A percentile compares a stretch with the other conserved stretches of the same genome.
Evolutionary conservation across 495 filamentous ascomycete genomes (phyloP).

Genomic region (Neurospora tetrasperma): DNA sequence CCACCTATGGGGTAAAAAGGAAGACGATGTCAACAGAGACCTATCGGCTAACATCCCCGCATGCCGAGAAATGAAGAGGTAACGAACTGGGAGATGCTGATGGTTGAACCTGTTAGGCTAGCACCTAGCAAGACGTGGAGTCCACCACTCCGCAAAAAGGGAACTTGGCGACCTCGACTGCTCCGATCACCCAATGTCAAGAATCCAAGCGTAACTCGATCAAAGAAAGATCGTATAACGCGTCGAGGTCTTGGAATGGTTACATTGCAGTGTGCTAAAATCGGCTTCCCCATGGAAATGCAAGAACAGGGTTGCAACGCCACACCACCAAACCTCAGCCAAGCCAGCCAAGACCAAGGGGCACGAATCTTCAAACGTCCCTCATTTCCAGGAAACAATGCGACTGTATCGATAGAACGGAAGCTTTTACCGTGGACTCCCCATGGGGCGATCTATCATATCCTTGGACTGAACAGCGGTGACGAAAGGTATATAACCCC

Average conservation of each 20-base stretch:
- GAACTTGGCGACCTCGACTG: background rate
- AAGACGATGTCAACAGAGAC: background rate
- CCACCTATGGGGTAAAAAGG: background rate
- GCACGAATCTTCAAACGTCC: background rate
- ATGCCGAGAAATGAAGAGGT: background rate
- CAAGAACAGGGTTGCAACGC: background rate
- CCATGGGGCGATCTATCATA: background rate
- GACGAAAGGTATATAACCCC: conserved; percentile 1
- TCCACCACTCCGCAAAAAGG: background rate
- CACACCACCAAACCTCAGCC: background rate
- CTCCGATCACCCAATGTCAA: background rate
- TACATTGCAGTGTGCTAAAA: background rate
- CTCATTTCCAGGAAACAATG: background rate
- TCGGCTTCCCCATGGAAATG: background rate
- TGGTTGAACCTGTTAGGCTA: background rate
- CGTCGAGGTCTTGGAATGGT: background rate
- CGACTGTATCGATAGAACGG: background rate
- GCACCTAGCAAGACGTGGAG: background rate
- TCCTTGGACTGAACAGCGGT: background rate
- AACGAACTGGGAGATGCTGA: background rate
- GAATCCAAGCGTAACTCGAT: background rate
- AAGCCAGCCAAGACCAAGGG: background rate
- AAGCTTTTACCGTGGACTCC: background rate
- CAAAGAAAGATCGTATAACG: background rate
- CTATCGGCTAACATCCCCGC: background rate